A percentile compares a stretch with the other conserved stretches of the same genome.
phyloP scores from a whole-genome alignment of 805 yeast genomes.

The Hagleromyces aurorensis region DNA sequence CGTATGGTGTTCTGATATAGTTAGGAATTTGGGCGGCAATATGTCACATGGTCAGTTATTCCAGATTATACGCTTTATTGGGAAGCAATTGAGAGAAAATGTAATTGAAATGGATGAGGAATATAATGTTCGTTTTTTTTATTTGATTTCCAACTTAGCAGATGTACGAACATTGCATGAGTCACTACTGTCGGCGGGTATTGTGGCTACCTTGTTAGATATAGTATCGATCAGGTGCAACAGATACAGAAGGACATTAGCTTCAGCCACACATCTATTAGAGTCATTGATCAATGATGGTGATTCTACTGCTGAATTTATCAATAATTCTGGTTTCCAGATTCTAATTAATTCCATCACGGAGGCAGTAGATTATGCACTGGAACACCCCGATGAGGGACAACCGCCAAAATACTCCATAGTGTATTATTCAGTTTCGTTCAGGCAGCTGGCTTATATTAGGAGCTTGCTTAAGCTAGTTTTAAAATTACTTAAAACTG shows the following conservation, averaged over 20 bases:
- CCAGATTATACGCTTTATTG: constrained; percentile 60
- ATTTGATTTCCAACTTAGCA: constrained; percentile 53
- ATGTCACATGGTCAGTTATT: constrained; percentile 78
- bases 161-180: constrained; percentile 47
- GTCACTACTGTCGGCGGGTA: constrained; percentile 65
- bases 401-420: constrained; percentile 47
- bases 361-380: constrained; percentile 56
- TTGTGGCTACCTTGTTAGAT: constrained; percentile 56
- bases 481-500: constrained; percentile 55
- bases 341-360: constrained; percentile 51
- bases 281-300: constrained; percentile 38
- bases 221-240: constrained; percentile 48
- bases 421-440: constrained; percentile 46
- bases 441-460: constrained; percentile 53
- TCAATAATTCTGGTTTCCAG: constrained; percentile 57
- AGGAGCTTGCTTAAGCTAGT: constrained; percentile 57
- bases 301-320: constrained; percentile 55
- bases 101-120: constrained; percentile 38
- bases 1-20: constrained; percentile 66
- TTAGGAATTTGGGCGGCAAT: constrained; percentile 75
- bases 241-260: constrained; percentile 45
- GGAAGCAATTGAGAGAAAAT: constrained; percentile 40
- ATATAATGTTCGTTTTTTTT: constrained; percentile 43
- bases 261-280: constrained; percentile 56
- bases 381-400: constrained; percentile 50